Conservation (phyloP, 371 early-diverging fungal species). For the Dichotomocladium elegans region DNA sequence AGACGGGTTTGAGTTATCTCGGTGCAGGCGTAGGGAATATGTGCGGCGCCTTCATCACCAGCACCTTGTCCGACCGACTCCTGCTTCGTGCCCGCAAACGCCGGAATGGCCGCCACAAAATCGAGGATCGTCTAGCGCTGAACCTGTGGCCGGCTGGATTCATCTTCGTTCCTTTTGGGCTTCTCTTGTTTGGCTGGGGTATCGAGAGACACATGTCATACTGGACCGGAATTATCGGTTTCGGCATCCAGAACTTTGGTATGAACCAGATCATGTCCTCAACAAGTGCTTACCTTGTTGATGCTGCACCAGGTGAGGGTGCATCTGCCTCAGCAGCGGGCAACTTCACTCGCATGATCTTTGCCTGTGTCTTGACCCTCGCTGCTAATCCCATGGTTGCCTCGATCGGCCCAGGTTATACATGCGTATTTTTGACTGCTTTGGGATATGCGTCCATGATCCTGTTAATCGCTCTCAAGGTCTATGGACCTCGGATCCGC, state of each 20-base stretch:
- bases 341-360: slow-evolving; percentile 35
- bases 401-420: slow-evolving; percentile 21
- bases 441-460: slow-evolving; percentile 9
- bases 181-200: slow-evolving; percentile 46
- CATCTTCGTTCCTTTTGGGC: slow-evolving; percentile 36
- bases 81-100: slow-evolving; percentile 20
- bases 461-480: slow-evolving; percentile 10
- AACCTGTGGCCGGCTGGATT: slow-evolving; percentile 32
- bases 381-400: slow-evolving; percentile 22
- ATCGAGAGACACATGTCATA: slow-evolving; percentile 31
- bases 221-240: slow-evolving; percentile 38
- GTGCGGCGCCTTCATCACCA: slow-evolving; percentile 27
- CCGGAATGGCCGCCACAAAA: slow-evolving; percentile 14
- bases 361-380: slow-evolving; percentile 35
- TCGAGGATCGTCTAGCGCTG: slow-evolving; percentile 23
- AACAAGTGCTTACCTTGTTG: slow-evolving; percentile 40
- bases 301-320: slow-evolving; percentile 39
- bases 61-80: slow-evolving; percentile 18
- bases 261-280: slow-evolving; percentile 26
- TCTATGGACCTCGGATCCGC: slow-evolving; percentile 15
- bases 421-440: slow-evolving; percentile 22
- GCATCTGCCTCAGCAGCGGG: slow-evolving; percentile 45
- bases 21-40: slow-evolving; percentile 45
- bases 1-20: slow-evolving; percentile 37
- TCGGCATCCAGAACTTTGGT: slow-evolving; percentile 34